A percentile compares a stretch with the other conserved stretches of the same genome.
Conservation (phyloP, 1,139 yeast species). For the Geotrichum histeridarum region DNA sequence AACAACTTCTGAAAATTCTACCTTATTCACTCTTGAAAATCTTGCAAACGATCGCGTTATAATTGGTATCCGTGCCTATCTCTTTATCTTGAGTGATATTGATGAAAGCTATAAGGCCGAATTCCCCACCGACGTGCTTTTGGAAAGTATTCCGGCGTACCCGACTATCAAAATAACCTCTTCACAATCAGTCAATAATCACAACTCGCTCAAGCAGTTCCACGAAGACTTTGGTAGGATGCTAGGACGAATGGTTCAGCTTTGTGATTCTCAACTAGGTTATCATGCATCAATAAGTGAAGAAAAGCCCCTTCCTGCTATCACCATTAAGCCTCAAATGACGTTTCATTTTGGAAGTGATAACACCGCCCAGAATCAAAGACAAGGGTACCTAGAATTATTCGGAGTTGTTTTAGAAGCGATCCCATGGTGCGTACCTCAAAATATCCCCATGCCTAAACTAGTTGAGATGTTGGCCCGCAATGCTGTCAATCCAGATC, state of each 20-base stretch:
- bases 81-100: constrained; percentile 59
- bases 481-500: constrained; percentile 66
- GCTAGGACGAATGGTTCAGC: constrained; percentile 52
- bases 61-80: constrained; percentile 65
- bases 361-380: constrained; percentile 31
- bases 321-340: constrained; percentile 34
- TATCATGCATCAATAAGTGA: constrained; percentile 25
- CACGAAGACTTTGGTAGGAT: constrained; percentile 75
- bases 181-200: constrained; percentile 19
- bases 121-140: constrained; percentile 52
- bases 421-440: constrained; percentile 61
- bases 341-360: constrained; percentile 47
- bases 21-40: constrained; percentile 47
- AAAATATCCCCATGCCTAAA: constrained; percentile 51
- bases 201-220: constrained; percentile 32
- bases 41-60: constrained; percentile 65
- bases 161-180: constrained; percentile 18
- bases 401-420: constrained; percentile 67
- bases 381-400: constrained; percentile 49
- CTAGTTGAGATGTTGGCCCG: constrained; percentile 70
- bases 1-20: constrained; percentile 49
- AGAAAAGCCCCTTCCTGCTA: constrained; percentile 23
- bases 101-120: constrained; percentile 57
- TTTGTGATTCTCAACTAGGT: constrained; percentile 49
- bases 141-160: constrained; percentile 16